Base-by-base conservation (phyloP, 2,329 filamentous ascomycete species). In the Pseudocercospora macadamiae region DNA sequence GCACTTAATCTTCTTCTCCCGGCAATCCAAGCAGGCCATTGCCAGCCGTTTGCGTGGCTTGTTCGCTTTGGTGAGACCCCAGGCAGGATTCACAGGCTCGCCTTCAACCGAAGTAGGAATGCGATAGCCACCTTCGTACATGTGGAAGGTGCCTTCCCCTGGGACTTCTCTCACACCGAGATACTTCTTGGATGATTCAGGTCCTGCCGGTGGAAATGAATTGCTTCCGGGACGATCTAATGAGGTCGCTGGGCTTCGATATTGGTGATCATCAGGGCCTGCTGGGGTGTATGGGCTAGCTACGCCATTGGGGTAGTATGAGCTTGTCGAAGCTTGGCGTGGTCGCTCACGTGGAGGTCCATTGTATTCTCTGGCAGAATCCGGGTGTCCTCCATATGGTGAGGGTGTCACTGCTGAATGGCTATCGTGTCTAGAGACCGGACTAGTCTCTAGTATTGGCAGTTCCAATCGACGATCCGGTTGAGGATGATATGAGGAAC, bases 1-100 rank as follows among this genome's bases (percentile, higher is more conserved):
- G 71, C 93, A 97, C 75, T 96, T 96, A 78, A 97, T 96, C 81
- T 96, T 97, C 85, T 96, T 97, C 77, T 96, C 92, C 51, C 93
- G 86, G 73, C 93, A 97, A 10, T 91, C 95, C 59, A 96, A 83
- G 71, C 93, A 97, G n/a, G 91, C 91, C 73, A 96, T 92, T 21
- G 93, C 92, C 57, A 96, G 81, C 57, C 93, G 84, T 78, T 97
- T 97, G 66, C 93, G 86, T 48, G 93, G 92, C 77, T 96, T 96
- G 12, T 93, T 93, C 2, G 93, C 92, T 76, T 96, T 96, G 32
- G 93, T 96, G 8, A 96, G 87, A 14, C 93, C 92, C 93, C 93
- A 96, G 66, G 91, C 90, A 1, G 92, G 90, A 72, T 96, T 96
- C 52, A 96, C 91, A 0, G 82, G 82, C 71, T 96, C 90, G 16